Evolutionary conservation across 345 rosid species (phyloP).

Genomic region (Euclidium syriacum): DNA sequence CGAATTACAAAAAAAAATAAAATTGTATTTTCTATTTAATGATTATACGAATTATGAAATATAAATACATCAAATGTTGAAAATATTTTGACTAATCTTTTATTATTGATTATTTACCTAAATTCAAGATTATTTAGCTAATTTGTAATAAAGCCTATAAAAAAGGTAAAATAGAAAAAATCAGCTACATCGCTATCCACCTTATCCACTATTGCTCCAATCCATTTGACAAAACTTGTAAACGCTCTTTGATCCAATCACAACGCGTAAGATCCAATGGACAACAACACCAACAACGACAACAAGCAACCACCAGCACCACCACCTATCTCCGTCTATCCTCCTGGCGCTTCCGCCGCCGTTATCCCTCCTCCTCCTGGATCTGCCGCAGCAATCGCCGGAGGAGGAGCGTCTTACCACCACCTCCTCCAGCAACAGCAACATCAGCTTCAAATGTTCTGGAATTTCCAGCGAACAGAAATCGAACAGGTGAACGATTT

Average conservation of each 20-base stretch:
- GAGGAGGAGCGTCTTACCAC: slow-evolving; percentile 59
- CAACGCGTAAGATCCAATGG: slow-evolving; percentile 24
- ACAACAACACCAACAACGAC: slow-evolving; percentile 43
- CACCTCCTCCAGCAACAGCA: slow-evolving; percentile 90
- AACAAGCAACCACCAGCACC: slow-evolving; percentile 42
- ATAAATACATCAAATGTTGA: no score
- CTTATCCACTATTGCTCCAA: slow-evolving; percentile 24
- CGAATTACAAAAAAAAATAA: no score
- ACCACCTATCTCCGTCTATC: slow-evolving; percentile 49
- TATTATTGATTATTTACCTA: no score
- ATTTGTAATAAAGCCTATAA: not conserved
- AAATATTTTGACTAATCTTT: no score
- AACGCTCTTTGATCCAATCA: slow-evolving; percentile 36
- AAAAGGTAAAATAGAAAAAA: not conserved
- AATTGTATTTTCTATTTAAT: no score
- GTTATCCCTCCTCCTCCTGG: not conserved
- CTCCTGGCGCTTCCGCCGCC: slow-evolving; percentile 41
- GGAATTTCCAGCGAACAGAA: slow-evolving; percentile 75
- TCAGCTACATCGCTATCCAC: slow-evolving; percentile 34
- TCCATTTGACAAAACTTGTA: slow-evolving; percentile 12
- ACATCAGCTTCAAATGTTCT: slow-evolving; percentile 84
- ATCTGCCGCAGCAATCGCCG: slow-evolving; percentile 42
- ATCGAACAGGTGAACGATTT: slow-evolving; percentile 92
- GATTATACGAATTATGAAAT: no score
- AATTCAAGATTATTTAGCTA: no score